Base-by-base conservation (phyloP, 1,284 basidiomycete genomes). In the Sphagnurus paluster region DNA sequence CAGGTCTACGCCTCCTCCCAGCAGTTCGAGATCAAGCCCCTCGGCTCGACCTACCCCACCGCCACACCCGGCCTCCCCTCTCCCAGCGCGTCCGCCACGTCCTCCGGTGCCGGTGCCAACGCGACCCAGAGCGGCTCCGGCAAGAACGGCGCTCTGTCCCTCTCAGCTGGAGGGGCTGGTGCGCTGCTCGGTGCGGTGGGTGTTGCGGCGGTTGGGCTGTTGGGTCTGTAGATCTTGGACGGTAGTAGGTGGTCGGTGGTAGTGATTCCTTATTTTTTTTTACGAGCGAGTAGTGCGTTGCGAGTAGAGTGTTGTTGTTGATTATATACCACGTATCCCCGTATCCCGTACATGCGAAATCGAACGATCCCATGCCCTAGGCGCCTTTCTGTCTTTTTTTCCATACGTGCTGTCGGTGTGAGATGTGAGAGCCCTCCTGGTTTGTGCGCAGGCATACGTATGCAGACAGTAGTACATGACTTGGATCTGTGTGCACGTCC, bases 11-110 rank as follows among this genome's bases (percentile, higher is more conserved):
- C 82, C 17, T 60, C 65, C 34, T 86, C 85, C 23, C 54, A 77
- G 45, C 58, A 67, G 8, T 90, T 90, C 65, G 80, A 84, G 38
- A 78, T 91, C 67, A 84, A 85, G 62, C 58, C 83, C 10, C 55
- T 69, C 32, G 80, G 80, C 41, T 74, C 87, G 10, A 8, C 72
- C 6, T 91, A 87, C 65, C 84, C 87, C 13, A 44, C 49, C 46
- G 16, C 14, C 13, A 51, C 71, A 3, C 60, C 72, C 16, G 62
- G 72, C 13, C 65, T 72, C 16, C 56, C 68, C 13, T 38, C 55
- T 14, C 46, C 62, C 36, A 57, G 65, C 34, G 50, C 61, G 10
- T 52, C 56, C 4, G 50, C 63, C 20, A 57, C 64, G 5, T 51
- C 50, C 11, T 46, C 58, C 26, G 40, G 37, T 43, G 19, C 26